Evolutionary conservation across 139 green algal genomes (phyloP), one percentile per base, ranked within the genome.

Genomic region (Chlamydomonas sp.): DNA sequence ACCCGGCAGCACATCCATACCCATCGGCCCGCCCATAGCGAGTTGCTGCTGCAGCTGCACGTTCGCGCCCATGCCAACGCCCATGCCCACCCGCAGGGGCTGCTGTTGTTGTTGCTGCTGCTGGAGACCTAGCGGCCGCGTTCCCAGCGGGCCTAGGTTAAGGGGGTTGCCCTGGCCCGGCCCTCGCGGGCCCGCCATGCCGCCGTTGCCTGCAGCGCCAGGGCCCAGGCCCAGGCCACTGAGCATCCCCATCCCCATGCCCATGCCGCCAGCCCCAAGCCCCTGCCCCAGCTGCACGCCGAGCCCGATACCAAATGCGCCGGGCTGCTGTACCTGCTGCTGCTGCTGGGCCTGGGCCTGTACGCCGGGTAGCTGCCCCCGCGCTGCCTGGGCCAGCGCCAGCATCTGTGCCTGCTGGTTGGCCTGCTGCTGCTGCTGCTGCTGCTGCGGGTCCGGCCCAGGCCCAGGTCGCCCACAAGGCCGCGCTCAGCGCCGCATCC

Each of bases 391-490:
- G 18, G 14, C 3, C 8, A 16, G 67, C 67, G 7, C 8, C 67
- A 20, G 67, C 67, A 20, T 12, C 14, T 17, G 12, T 71, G 66
- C 4, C 60, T 86, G 81, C 6, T 73, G 61, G 0, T 86, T 69
- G 8, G 74, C 63, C 63, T 84, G 79, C 8, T 84, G 63, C 12
- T 84, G 79, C 63, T 84, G 79, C 15, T 80, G 59, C 74, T 78
- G 74, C 74, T 78, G 74, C 74, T 78, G 74, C 9, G 4, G 57
- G 4, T 14, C 78, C 15, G 59, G 15, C 78, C 78, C 61, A 72
- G 18, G 17, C 78, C 78, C 61, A 72, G 78, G 6, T 6, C 68
- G 12, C 66, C 66, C 9, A 14, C 66, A 10, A 71, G 66, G 66
- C 66, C 12, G 66, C 9, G 66, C 10, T 14, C 66, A 0, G 31